Conservation (phyloP, 768 basidiomycete species). For the Pulveroboletus sp. region DNA sequence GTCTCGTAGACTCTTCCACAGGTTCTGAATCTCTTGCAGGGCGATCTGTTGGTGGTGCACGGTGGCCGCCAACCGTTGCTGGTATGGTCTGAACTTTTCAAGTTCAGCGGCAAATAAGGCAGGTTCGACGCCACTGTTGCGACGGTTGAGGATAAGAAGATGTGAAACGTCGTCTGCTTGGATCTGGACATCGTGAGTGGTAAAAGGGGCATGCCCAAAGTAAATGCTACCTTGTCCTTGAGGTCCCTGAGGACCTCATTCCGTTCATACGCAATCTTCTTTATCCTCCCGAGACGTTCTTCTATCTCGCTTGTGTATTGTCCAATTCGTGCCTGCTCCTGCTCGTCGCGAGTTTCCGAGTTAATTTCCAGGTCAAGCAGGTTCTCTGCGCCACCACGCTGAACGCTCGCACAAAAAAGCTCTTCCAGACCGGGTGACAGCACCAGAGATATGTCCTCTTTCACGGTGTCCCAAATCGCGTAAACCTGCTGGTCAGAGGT, state of each 20-base stretch:
- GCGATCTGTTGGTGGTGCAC: conserved; percentile 70
- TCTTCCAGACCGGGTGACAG: conserved; percentile 57
- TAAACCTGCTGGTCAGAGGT: conserved; percentile 74
- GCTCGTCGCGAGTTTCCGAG: conserved; percentile 55
- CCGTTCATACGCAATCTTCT: conserved; percentile 81
- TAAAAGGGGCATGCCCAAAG: neutral
- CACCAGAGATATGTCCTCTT: conserved; percentile 59
- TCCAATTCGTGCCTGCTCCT: conserved; percentile 63
- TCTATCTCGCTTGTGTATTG: conserved; percentile 70
- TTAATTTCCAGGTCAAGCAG: conserved; percentile 73
- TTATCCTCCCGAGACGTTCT: conserved; percentile 69
- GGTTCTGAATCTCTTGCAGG: conserved; percentile 66
- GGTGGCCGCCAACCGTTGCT: conserved; percentile 73
- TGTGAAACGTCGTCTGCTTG: conserved; percentile 97
- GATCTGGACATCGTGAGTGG: conserved; percentile 49
- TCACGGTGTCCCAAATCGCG: conserved; percentile 66
- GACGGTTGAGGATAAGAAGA: conserved; percentile 83
- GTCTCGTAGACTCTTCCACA: conserved; percentile 73
- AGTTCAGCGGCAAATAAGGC: conserved; percentile 88
- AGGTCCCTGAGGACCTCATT: conserved; percentile 86
- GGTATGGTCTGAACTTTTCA: conserved; percentile 93
- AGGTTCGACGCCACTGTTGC: conserved; percentile 77
- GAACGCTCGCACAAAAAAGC: conserved; percentile 52
- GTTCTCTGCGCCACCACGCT: conserved; percentile 38
- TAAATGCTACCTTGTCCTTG: conserved; percentile 77